Percentiles rank a stretch among this genome's conserved stretches.
These are phyloP conservation scores for Clitocybe nebularis DNA, from an alignment of 1,284 basidiomycete genomes.

Conservation along the genomic window DNA sequence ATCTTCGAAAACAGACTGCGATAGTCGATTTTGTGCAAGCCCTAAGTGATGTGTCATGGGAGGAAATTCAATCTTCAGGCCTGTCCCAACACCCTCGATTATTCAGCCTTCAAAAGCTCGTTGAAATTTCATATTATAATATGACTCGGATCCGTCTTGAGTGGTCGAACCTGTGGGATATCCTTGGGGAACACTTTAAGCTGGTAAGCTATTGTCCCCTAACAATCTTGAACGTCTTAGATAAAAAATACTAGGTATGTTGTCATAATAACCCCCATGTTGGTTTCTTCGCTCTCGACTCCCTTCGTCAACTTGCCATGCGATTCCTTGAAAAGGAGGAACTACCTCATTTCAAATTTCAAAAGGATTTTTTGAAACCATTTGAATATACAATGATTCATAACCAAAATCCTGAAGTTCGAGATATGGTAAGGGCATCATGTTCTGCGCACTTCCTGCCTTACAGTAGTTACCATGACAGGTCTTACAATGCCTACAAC, in stretches of 20 bases:
- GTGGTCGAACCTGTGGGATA: conserved; percentile 98
- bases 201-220: conserved; percentile 53
- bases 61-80: conserved; percentile 97
- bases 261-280: conserved; percentile 98
- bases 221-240: conserved; percentile 1
- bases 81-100: conserved; percentile 90
- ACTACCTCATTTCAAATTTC: conserved; percentile 97
- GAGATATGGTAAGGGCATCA: conserved; percentile 79
- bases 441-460: conserved; percentile 3
- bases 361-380: conserved; percentile 98
- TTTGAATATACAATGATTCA: conserved; percentile 99
- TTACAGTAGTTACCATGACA: conserved; percentile 25
- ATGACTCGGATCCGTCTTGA: conserved; percentile 98
- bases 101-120: conserved; percentile 97
- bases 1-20: conserved; percentile 61
- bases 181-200: conserved; percentile 98
- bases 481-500: conserved; percentile 96
- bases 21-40: conserved; percentile 98
- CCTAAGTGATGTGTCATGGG: conserved; percentile 97
- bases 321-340: conserved; percentile 99
- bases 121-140: conserved; percentile 99
- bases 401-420: conserved; percentile 91
- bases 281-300: conserved; percentile 95
- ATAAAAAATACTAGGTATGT: conserved; percentile 61
- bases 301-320: conserved; percentile 97